Percentiles rank a stretch among this genome's conserved stretches.
Evolutionary conservation across 106 monocot genomes (phyloP).

Genomic region (Narthecium ossifragum): DNA sequence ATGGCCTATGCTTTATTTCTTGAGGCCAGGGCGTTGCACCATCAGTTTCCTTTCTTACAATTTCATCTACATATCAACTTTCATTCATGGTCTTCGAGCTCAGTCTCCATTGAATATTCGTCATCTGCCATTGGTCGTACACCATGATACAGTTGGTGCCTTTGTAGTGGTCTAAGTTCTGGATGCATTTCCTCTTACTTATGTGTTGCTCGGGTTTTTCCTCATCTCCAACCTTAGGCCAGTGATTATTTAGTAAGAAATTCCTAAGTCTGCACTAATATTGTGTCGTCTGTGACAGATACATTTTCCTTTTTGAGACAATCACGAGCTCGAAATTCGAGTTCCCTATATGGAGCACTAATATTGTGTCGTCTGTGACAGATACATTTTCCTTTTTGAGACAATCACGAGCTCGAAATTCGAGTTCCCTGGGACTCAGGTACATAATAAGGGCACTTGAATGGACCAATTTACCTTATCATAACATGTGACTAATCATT

Average conservation of each 20-base stretch:
- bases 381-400: constrained; percentile 75
- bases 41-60: no score
- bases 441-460: constrained; percentile 3
- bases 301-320: not conserved
- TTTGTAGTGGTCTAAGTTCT: no score
- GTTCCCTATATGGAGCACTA: not conserved
- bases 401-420: constrained; percentile 56
- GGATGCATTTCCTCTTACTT: not conserved
- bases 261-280: no score
- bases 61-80: no score
- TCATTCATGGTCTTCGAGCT: no score
- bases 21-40: no score
- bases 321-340: not conserved
- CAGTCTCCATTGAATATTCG: no score
- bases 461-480: not conserved
- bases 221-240: not conserved
- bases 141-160: no score
- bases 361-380: constrained; percentile 11
- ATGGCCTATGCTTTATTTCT: no score
- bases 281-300: not conserved
- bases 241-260: no score
- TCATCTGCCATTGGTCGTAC: no score
- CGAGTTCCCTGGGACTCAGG: constrained; percentile 37
- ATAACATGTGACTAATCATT: not conserved
- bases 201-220: not conserved